These are phyloP conservation scores for Forsythia viridissima DNA, from an alignment of 257 asterid genomes.

Conservation along the genomic window DNA sequence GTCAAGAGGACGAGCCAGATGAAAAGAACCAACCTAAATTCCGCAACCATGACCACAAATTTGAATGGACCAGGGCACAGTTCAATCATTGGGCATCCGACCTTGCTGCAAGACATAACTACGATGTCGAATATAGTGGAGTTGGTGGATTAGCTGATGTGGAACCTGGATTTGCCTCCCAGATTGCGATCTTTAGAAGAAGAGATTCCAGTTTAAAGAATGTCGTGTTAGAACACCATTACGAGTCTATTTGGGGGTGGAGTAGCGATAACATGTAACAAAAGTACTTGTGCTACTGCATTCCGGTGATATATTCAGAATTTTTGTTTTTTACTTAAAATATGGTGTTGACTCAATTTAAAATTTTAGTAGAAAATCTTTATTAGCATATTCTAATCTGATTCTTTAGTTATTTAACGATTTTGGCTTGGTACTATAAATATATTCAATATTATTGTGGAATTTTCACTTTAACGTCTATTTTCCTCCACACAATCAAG, in stretches of 20 bases:
- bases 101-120: conserved; percentile 58
- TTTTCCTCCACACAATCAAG: not conserved
- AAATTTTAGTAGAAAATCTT: not conserved
- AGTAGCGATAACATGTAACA: conserved; percentile 15
- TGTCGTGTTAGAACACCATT: conserved; percentile 34
- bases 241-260: conserved; percentile 73
- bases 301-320: not conserved
- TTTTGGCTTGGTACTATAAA: not conserved
- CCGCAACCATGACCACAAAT: conserved; percentile 94
- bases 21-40: conserved; percentile 65
- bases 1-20: conserved; percentile 67
- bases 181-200: conserved; percentile 82
- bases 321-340: not conserved
- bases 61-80: conserved; percentile 91
- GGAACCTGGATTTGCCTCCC: conserved; percentile 95
- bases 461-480: not conserved
- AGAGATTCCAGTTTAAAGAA: conserved; percentile 24
- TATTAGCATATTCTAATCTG: not conserved
- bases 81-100: conserved; percentile 76
- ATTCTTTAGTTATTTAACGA: not conserved
- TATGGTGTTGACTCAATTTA: not conserved
- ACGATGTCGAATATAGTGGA: conserved; percentile 72
- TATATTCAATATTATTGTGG: not conserved
- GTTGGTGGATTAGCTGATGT: conserved; percentile 74
- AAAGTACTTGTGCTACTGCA: not conserved